Percentiles rank a stretch among this genome's conserved stretches.
phyloP scores from a whole-genome alignment of 176 grass and related monocot genomes.

The Musa troglodytarum region DNA sequence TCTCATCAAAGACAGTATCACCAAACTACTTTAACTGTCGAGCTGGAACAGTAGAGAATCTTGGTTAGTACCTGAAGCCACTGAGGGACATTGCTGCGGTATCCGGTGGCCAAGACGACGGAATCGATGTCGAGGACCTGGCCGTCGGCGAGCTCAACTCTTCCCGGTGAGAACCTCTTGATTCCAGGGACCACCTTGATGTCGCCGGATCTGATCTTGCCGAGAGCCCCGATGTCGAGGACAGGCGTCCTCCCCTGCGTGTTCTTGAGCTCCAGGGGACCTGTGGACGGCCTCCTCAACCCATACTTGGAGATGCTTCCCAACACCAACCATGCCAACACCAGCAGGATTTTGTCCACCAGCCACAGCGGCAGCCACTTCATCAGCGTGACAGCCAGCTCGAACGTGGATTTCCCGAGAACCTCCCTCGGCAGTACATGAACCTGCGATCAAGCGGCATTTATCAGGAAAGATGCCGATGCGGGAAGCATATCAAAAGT shows the following conservation, averaged over 20 bases:
- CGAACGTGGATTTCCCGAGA: too few relatives aligned
- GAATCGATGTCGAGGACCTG: constrained; percentile 33
- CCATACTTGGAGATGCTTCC: constrained; percentile 43
- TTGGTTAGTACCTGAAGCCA: constrained; percentile 53
- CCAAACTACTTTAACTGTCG: too few relatives aligned
- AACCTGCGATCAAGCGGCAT: constrained; percentile 6
- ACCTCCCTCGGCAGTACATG: too few relatives aligned
- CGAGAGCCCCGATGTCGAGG: constrained; percentile 40
- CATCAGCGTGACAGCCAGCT: too few relatives aligned
- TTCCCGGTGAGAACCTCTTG: not conserved
- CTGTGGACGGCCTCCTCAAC: constrained; percentile 26
- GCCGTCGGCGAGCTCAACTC: constrained; percentile 50
- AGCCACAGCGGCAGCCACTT: too few relatives aligned
- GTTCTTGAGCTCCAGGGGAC: too few relatives aligned
- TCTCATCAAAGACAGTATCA: too few relatives aligned
- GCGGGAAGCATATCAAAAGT: not conserved
- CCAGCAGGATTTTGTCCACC: too few relatives aligned
- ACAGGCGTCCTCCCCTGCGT: too few relatives aligned
- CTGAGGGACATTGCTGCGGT: constrained; percentile 26
- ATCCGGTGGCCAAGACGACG: constrained; percentile 1
- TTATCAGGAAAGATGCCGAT: not conserved
- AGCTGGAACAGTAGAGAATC: not conserved
- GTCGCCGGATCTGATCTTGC: constrained; percentile 43
- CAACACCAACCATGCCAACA: constrained; percentile 26
- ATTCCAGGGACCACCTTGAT: too few relatives aligned